These are phyloP conservation scores for Penicillium manginii DNA, from an alignment of 495 filamentous ascomycete genomes.

Conservation along the genomic window DNA sequence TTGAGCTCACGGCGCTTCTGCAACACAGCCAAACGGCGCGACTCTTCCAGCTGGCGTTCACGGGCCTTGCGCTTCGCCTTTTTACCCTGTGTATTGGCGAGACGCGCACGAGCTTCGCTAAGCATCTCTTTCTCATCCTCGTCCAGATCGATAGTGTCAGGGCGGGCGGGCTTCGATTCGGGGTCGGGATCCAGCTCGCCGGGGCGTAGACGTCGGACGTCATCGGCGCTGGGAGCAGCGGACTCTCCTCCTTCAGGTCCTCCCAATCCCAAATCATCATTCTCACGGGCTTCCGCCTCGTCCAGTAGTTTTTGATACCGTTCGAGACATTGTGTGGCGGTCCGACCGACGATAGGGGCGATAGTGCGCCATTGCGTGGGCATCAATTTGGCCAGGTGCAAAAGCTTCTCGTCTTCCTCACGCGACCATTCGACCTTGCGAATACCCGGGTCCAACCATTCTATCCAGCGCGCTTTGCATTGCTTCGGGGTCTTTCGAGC, in stretches of 20 bases:
- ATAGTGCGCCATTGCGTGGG: conserved; percentile 99
- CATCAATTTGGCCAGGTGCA: conserved; percentile 97
- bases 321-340: conserved; percentile 95
- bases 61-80: conserved; percentile 98
- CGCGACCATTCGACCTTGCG: conserved; percentile 98
- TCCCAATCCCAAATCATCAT: conserved; percentile 77
- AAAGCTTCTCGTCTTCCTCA: conserved; percentile 96
- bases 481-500: conserved; percentile 98
- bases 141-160: conserved; percentile 96
- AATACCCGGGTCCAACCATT: conserved; percentile 98
- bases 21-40: conserved; percentile 80
- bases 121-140: conserved; percentile 99
- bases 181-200: conserved; percentile 96
- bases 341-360: conserved; percentile 93
- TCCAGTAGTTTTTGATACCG: conserved; percentile 96
- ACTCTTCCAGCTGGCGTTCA: conserved; percentile 94
- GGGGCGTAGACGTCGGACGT: conserved; percentile 85
- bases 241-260: conserved; percentile 89
- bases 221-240: conserved; percentile 87
- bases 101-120: conserved; percentile 91
- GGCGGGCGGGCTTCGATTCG: conserved; percentile 94
- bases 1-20: conserved; percentile 97
- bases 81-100: conserved; percentile 98
- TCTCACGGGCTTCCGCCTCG: conserved; percentile 90
- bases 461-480: conserved; percentile 97